Percentiles rank a stretch among this genome's conserved stretches.
Evolutionary conservation across 345 rosid genomes (phyloP).

Genomic region (Brassica incana): DNA sequence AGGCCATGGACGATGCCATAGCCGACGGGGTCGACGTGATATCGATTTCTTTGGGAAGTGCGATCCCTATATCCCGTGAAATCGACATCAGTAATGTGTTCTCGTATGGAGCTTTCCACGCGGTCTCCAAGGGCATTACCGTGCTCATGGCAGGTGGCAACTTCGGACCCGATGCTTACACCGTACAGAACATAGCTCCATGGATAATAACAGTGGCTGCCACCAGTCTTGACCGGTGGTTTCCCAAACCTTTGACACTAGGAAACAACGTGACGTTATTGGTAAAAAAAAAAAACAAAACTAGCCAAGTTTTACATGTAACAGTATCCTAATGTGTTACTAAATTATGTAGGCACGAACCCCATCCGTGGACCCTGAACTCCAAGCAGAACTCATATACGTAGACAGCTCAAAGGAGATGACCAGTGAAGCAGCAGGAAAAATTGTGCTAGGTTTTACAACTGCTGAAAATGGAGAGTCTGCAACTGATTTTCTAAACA

Average conservation of each 20-base stretch:
- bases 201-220: constrained; percentile 62
- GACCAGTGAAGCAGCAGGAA: constrained; percentile 39
- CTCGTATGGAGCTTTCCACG: constrained; percentile 53
- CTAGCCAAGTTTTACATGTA: not conserved
- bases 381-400: constrained; percentile 2
- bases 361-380: not conserved
- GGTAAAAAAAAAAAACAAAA: constrained; percentile 12
- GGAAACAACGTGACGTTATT: constrained; percentile 41
- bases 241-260: constrained; percentile 43
- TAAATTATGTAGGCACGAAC: constrained; percentile 45
- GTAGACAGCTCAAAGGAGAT: not conserved
- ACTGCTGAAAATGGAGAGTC: not conserved
- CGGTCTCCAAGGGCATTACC: constrained; percentile 47
- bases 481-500: not conserved
- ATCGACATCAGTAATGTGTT: constrained; percentile 17
- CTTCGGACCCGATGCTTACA: constrained; percentile 39
- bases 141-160: constrained; percentile 50
- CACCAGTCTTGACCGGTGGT: constrained; percentile 49
- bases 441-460: constrained; percentile 39
- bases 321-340: not conserved
- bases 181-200: constrained; percentile 50
- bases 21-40: constrained; percentile 41
- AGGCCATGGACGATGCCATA: constrained; percentile 60
- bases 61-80: constrained; percentile 34
- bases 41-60: constrained; percentile 26